Base-by-base conservation (phyloP, 164 flowering plant genomes). In the Chloranthus sessilifolius region DNA sequence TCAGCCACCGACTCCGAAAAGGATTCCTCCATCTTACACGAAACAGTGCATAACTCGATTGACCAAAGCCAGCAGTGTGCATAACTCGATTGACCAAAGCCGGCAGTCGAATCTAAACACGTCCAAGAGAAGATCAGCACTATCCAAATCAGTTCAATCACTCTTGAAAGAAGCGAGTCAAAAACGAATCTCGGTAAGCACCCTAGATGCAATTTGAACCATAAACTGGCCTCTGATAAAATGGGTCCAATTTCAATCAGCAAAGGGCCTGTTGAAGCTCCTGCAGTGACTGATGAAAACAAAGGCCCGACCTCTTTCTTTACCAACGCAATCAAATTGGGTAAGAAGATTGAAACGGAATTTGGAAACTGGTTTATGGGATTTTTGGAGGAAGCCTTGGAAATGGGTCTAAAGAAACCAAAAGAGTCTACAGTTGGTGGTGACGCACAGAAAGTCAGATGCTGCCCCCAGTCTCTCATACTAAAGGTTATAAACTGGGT, bases 351-450 rank as follows among this genome's bases (percentile, higher is more conserved):
- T 8, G 88, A 84, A 33, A 56, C 56, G 2, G 99, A 88, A 64
- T 81, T 95, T 20, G 95, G 91, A 26, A 78, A 74, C 42, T 92
- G 99, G 99, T 92, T 92, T 26, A 86, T 92, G 97, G 87, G 77
- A 10, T 92, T 92, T 50, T 16, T 92, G 21, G 97, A 88, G 66
- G 82, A 76, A 52, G 70, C 88, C 4, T 21, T 92, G 49, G 95
- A 88, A 48, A 74, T 51, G n/a, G 96, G 88, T 20, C 37, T 77
- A 72, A 83, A 76, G 78, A 85, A 79, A 61, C 17, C 63, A 0
- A 76, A 63, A 58, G 79, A 81, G 22, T 49, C 70, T 1, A 56
- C 57, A 2, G 75, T 66, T 36, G 63, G 53, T 14, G 87, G 75
- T 54, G 66, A 29, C 19, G 36, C 56, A 50, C 83, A 81, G 68